Conservation (phyloP, 352 stramenopile species). For the Pseudoperonospora humuli region DNA sequence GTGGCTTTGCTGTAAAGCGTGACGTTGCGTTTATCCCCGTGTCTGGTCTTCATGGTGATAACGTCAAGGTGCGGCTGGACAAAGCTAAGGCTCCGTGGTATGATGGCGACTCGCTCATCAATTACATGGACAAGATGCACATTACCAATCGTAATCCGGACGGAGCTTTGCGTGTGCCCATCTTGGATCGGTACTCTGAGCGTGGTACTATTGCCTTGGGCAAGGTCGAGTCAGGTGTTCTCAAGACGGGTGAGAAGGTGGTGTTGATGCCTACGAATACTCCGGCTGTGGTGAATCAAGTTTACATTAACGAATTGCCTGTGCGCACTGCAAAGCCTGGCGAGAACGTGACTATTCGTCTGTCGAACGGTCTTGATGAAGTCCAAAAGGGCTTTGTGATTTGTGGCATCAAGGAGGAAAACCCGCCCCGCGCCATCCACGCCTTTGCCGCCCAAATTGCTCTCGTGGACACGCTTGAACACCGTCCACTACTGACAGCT, state of each 20-base stretch:
- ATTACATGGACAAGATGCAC: constrained; percentile 89
- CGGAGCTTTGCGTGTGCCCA: constrained; percentile 89
- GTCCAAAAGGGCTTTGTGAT: constrained; percentile 92
- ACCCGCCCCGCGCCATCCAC: constrained; percentile 53
- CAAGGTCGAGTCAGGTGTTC: constrained; percentile 95
- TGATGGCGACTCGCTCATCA: constrained; percentile 90
- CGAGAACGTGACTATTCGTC: constrained; percentile 96
- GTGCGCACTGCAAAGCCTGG: constrained; percentile 93
- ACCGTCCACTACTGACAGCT: constrained; percentile 93
- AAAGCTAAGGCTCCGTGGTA: constrained; percentile 88
- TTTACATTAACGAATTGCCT: constrained; percentile 91
- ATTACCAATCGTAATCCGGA: constrained; percentile 87
- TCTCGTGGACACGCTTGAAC: constrained; percentile 95
- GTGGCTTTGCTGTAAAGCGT: constrained; percentile 96
- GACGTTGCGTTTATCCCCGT: constrained; percentile 98
- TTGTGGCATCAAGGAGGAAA: constrained; percentile 54
- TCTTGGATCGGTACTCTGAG: constrained; percentile 97
- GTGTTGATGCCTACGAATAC: constrained; percentile 91
- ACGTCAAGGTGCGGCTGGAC: constrained; percentile 90
- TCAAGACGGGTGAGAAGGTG: constrained; percentile 91
- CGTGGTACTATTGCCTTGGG: constrained; percentile 95
- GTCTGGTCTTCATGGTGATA: constrained; percentile 92
- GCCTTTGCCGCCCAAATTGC: constrained; percentile 90
- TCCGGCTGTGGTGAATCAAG: constrained; percentile 54
- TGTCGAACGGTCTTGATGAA: constrained; percentile 84